Percentiles rank a stretch among this genome's conserved stretches.
Conservation (phyloP, 2,329 filamentous ascomycete species). For the Gliomastix tumulicola region DNA sequence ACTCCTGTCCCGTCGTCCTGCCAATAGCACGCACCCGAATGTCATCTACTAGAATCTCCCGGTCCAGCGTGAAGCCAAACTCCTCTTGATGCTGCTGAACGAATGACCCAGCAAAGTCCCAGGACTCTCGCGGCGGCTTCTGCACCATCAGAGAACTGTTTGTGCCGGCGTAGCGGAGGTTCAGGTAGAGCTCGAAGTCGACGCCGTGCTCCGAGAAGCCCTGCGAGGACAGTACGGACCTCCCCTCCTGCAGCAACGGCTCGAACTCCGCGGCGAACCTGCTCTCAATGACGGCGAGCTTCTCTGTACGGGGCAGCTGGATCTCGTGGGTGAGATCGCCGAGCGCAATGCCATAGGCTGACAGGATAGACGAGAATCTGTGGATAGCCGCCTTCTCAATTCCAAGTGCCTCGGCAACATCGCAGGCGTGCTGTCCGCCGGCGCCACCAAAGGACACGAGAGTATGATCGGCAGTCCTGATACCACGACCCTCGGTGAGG, state of each 20-base stretch:
- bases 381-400: conserved; percentile 33
- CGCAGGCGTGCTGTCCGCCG: conserved; percentile 53
- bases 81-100: conserved; percentile 26
- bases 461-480: conserved; percentile 18
- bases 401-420: conserved; percentile 29
- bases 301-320: background rate
- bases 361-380: conserved; percentile 29
- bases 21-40: conserved; percentile 22
- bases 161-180: conserved; percentile 41
- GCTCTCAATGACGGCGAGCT: too few species aligned
- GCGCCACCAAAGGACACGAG: conserved; percentile 57
- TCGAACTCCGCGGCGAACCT: conserved; percentile 13
- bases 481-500: conserved; percentile 54
- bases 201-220: conserved; percentile 10
- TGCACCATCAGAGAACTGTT: conserved; percentile 41
- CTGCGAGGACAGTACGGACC: background rate
- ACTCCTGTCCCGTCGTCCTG: background rate
- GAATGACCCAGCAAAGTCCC: conserved; percentile 27
- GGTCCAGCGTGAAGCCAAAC: conserved; percentile 28
- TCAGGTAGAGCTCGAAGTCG: conserved; percentile 31
- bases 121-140: conserved; percentile 16
- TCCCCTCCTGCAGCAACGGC: conserved; percentile 15
- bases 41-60: conserved; percentile 31
- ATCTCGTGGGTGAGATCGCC: conserved; percentile 28
- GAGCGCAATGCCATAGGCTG: conserved; percentile 34